Evolutionary conservation across 2,329 filamentous ascomycete genomes (phyloP).

Genomic region (Penicillium griseofulvum): DNA sequence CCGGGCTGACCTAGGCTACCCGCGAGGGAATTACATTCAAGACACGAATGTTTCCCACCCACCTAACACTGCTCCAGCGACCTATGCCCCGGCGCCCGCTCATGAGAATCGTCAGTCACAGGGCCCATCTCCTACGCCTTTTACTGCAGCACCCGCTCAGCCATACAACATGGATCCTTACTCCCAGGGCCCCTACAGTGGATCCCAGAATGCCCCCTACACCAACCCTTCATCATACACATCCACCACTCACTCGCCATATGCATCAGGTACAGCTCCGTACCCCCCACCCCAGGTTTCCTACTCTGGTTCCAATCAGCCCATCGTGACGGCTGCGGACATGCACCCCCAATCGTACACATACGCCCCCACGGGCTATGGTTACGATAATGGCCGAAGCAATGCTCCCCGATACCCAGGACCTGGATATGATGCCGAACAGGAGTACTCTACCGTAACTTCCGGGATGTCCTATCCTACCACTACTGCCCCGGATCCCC

Average conservation of each 20-base stretch:
- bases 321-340: constrained; percentile 39
- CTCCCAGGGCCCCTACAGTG: constrained; percentile 31
- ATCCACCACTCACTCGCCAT: constrained; percentile 34
- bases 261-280: constrained; percentile 33
- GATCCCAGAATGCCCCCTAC: constrained; percentile 36
- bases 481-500: constrained; percentile 41
- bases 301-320: constrained; percentile 36
- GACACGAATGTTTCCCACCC: constrained; percentile 35
- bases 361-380: constrained; percentile 37
- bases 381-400: constrained; percentile 38
- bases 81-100: constrained; percentile 37
- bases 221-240: constrained; percentile 31
- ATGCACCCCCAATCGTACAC: constrained; percentile 41
- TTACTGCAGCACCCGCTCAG: constrained; percentile 34
- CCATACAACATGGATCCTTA: constrained; percentile 39
- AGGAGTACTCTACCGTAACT: constrained; percentile 42
- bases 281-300: constrained; percentile 36
- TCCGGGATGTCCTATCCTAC: constrained; percentile 42
- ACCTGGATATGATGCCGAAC: constrained; percentile 42
- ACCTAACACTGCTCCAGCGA: constrained; percentile 40
- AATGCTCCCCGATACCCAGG: constrained; percentile 44
- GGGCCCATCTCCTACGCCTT: constrained; percentile 39
- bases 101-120: constrained; percentile 40
- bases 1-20: constrained; percentile 42
- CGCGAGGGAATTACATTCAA: constrained; percentile 44